A percentile compares a stretch with the other conserved stretches of the same genome.
phyloP scores from a whole-genome alignment of 2,329 filamentous ascomycete species.

The Macrophomina pseudophaseolina region DNA sequence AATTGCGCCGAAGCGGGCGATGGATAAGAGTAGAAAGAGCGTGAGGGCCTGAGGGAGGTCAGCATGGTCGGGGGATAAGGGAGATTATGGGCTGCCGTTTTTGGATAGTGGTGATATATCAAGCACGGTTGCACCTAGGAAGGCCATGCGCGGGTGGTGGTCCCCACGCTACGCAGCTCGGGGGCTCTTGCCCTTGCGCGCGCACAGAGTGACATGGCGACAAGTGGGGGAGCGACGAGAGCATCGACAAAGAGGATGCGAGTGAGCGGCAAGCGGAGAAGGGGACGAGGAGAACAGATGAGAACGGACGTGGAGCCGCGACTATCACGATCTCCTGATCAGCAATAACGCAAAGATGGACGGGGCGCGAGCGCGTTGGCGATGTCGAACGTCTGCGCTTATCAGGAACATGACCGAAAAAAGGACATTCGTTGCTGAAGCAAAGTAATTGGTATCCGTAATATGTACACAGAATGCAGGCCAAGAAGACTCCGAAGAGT shows the following conservation, averaged over 20 bases:
- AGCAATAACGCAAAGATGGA: not conserved
- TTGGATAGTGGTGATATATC: not conserved
- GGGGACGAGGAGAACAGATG: not conserved
- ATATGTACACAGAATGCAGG: conserved; percentile 16
- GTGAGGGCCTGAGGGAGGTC: not conserved
- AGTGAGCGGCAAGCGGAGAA: not conserved
- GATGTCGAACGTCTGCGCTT: not conserved
- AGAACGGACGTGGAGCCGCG: conserved; percentile 6
- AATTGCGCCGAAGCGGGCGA: too few species aligned
- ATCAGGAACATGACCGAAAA: too few species aligned
- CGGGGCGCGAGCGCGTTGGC: not conserved
- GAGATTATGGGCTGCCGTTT: conserved; percentile 9
- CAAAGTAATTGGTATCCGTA: conserved; percentile 2
- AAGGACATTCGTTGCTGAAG: not conserved
- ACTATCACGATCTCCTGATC: conserved; percentile 22
- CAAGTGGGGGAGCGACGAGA: not conserved
- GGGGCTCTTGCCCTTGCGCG: not conserved
- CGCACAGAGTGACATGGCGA: not conserved
- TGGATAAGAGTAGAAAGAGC: not conserved
- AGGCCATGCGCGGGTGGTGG: not conserved
- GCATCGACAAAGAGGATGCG: not conserved
- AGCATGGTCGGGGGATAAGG: not conserved
- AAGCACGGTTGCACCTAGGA: not conserved
- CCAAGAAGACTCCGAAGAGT: not conserved
- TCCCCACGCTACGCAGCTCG: too few species aligned